Evolutionary conservation across 306 rosid genomes (phyloP).

Genomic region (Comarum palustre): DNA sequence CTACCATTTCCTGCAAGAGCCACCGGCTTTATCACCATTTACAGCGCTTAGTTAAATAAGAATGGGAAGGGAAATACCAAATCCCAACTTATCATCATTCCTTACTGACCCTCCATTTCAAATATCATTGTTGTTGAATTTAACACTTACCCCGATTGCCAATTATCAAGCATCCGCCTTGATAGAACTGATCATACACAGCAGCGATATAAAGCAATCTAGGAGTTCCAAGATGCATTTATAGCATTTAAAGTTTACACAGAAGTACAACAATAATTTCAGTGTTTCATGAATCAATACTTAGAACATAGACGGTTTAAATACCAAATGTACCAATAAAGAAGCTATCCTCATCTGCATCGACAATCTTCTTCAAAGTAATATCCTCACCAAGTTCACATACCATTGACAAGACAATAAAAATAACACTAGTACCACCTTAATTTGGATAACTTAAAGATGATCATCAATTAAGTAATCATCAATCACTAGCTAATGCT

Average conservation of each 20-base stretch:
- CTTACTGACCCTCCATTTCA: background rate
- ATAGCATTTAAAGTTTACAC: background rate
- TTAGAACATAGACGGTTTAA: background rate
- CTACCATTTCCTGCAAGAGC: background rate
- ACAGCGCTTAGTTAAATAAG: background rate
- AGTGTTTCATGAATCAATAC: background rate
- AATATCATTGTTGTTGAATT: background rate
- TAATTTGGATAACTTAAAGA: constrained; percentile 8
- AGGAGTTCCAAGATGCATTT: background rate
- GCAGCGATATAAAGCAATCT: background rate
- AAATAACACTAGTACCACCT: constrained; percentile 9
- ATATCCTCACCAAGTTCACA: background rate
- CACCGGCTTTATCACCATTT: background rate
- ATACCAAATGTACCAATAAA: background rate
- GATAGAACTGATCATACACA: background rate
- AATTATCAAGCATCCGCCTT: background rate
- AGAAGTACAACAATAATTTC: background rate
- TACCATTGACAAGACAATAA: background rate
- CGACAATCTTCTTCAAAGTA: constrained; percentile 1
- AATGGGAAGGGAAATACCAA: background rate
- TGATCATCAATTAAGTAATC: constrained; percentile 1
- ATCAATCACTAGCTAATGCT: constrained; percentile 11
- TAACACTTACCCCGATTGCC: background rate
- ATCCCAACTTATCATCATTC: background rate
- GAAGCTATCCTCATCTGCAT: background rate